Conservation (phyloP, 805 yeast species). For the Clavispora vitiphila region DNA sequence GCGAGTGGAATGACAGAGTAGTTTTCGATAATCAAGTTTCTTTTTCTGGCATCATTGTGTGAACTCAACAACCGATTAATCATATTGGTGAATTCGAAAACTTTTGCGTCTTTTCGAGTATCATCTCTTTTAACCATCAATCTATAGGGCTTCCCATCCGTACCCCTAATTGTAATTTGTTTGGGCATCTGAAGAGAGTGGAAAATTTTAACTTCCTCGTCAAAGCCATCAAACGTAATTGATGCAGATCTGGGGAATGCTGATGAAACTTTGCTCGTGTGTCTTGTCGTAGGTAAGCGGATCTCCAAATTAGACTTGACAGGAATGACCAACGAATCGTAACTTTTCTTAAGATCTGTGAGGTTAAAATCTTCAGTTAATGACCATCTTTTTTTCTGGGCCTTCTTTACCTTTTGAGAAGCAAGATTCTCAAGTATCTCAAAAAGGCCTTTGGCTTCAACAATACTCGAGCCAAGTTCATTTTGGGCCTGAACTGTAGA, state of each 20-base stretch:
- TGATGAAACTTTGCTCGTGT: conserved; percentile 32
- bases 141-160: conserved; percentile 69
- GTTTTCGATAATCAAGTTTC: conserved; percentile 67
- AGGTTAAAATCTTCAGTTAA: conserved; percentile 40
- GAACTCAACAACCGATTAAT: conserved; percentile 67
- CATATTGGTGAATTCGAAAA: conserved; percentile 86
- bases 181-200: conserved; percentile 85
- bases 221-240: conserved; percentile 56
- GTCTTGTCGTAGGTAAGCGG: conserved; percentile 49
- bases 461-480: conserved; percentile 13
- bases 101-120: conserved; percentile 89
- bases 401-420: conserved; percentile 30
- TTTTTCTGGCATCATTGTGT: conserved; percentile 66
- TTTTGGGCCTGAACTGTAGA: conserved; percentile 12
- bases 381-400: conserved; percentile 29
- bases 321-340: conserved; percentile 62
- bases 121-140: conserved; percentile 88
- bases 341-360: conserved; percentile 23
- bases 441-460: conserved; percentile 32
- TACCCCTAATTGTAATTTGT: conserved; percentile 68
- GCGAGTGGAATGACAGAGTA: conserved; percentile 87
- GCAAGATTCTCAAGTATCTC: conserved; percentile 42
- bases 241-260: conserved; percentile 43
- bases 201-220: conserved; percentile 63
- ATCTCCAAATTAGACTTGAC: conserved; percentile 65